Base-by-base conservation (phyloP, 2,329 filamentous ascomycete species). In the Claviceps quebecensis region DNA sequence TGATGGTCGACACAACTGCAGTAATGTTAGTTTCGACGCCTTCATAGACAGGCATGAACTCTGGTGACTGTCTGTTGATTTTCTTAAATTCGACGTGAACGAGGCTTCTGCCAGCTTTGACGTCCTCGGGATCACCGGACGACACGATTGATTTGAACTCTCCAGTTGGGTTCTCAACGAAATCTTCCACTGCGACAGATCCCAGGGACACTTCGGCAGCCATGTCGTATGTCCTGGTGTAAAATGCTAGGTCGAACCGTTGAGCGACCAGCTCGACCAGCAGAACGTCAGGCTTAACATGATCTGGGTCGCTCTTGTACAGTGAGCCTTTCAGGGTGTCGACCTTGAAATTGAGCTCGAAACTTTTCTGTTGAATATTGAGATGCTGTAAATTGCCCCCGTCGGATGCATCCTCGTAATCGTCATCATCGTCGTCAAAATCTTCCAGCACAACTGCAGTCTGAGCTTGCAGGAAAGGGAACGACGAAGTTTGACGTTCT, bases 121-220 rank as follows among this genome's bases (percentile, higher is more conserved):
- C 81, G 61, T 95, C 91, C 44, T 83, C 79, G 6, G 70, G 67
- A 47, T 84, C 81, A 0, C 79, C 80, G 1, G 93, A 96, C 0
- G 90, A 95, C n/a, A 99, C 81, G 48, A 99, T 94, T 26, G 91
- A 91, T 68, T 93, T 95, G 73, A 99, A 98, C 61, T 97, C 91
- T 7, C 85, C 84, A 0, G 87, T 72, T 0, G 89, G 83, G 50
- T 91, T 85, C 57, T 93, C 91, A 8, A 99, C 91, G 62, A 97
- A 90, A 63, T 99, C 93, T 61, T 97, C 91, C 3, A 98, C 81
- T 0, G 84, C 87, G 17, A 98, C 73, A 1, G 88, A 90, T 14
- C 86, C 86, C 9, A 99, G 76, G 0, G 88, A 83, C 26, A 98
- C 87, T 60, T 96, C 87, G 1, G 93, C 91, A 26, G 84, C 86